Base-by-base conservation (phyloP, 129 eudicot species). In the Erigeron canadensis region DNA sequence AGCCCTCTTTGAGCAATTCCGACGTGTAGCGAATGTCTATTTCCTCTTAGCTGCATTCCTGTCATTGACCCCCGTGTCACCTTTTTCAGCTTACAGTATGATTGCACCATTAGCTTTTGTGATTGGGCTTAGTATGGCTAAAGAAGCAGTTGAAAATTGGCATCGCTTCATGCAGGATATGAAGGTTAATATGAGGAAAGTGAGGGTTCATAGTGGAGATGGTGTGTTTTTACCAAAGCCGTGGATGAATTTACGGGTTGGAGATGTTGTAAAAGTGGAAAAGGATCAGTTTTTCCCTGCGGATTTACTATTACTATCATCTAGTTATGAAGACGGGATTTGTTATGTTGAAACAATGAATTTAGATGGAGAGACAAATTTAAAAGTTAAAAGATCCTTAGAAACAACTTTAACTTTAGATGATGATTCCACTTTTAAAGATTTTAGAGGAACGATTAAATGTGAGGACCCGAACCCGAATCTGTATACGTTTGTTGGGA, bases 311-410 rank as follows among this genome's bases (percentile, higher is more conserved):
- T 84, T 95, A 54, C 61, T 95, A 18, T 87, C 99, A 10, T 90
- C 99, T 2, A 90, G 99, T 81, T 95, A 90, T 80, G 97, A 95
- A 70, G 99, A 95, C 60, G 99, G 99, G 54, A 95, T 95, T 74
- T 90, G 99, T 77, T 95, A 95, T 64, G 99, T 95, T 54, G 99
- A 95, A 62, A 95, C 99, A 2, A 95, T 95, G 99, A 95, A 95
- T 75, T 79, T 95, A 79, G 99, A 95, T 50, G 99, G 99, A 23
- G 99, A 95, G 76, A 95, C 99, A 12, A 95, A 95, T 75, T 81
- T 95, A 76, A 95, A 95, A 80, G 96, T 95, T 42, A 95, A 90
- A 81, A 84, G 96, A 81, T 82, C 96, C 58, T 64, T 90, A 58
- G 99, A 95, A 75, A 77, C 79, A 18, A 95, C 99, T n/a, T 68